Percentiles rank a stretch among this genome's conserved stretches.
Conservation (phyloP, 768 basidiomycete species). For the Paxillus involutus region DNA sequence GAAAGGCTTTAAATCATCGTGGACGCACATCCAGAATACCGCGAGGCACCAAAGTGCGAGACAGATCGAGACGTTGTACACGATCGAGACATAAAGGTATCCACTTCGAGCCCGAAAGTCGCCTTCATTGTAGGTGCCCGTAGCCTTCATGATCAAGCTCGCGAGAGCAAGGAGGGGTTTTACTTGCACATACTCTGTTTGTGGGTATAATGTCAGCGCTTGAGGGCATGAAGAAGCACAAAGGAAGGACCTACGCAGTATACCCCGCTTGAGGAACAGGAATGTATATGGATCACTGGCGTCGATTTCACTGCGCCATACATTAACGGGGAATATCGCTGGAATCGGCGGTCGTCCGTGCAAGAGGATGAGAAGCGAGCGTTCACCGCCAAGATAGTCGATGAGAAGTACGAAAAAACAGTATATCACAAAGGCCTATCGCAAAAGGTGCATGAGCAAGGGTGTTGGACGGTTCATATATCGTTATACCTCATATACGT, state of each 20-base stretch:
- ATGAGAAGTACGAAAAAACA: conserved; percentile 85
- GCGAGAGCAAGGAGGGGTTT: conserved; percentile 87
- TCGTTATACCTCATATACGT: conserved; percentile 86
- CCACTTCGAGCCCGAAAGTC: conserved; percentile 82
- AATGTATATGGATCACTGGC: conserved; percentile 94
- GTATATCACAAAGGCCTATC: conserved; percentile 90
- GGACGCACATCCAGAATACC: conserved; percentile 95
- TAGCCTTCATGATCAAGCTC: conserved; percentile 83
- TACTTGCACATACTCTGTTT: conserved; percentile 91
- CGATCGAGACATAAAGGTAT: conserved; percentile 86
- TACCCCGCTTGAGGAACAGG: conserved; percentile 91
- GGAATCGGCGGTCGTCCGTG: conserved; percentile 89
- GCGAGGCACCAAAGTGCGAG: conserved; percentile 87
- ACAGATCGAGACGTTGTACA: conserved; percentile 84
- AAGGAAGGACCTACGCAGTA: conserved; percentile 63
- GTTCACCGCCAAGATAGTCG: conserved; percentile 88
- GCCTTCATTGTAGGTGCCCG: conserved; percentile 89
- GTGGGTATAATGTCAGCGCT: not conserved
- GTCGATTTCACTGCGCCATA: conserved; percentile 87
- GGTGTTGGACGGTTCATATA: not conserved
- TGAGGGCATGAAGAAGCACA: not conserved
- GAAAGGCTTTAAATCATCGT: conserved; percentile 86
- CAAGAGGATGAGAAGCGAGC: conserved; percentile 86
- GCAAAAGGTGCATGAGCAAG: not conserved
- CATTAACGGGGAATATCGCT: conserved; percentile 81